These are phyloP conservation scores for Cryptococcus neoformans DNA, from an alignment of 1,284 basidiomycete genomes.

Conservation along the genomic window DNA sequence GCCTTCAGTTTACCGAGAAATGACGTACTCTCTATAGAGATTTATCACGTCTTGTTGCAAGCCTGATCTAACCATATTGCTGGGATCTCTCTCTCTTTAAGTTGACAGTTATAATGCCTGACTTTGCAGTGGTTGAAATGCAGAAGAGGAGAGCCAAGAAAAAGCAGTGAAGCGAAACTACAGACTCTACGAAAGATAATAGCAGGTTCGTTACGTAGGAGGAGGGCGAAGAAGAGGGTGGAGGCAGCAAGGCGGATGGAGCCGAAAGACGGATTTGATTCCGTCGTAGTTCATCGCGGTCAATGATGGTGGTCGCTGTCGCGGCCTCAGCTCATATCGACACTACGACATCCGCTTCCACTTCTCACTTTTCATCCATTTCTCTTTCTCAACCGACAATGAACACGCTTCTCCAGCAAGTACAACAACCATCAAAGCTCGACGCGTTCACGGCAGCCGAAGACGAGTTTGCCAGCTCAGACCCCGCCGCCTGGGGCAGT, in stretches of 20 bases:
- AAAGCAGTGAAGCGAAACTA: neutral
- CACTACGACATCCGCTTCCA: neutral
- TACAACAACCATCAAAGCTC: constrained; percentile 53
- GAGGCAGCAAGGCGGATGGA: neutral
- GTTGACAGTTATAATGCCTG: neutral
- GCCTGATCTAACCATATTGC: constrained; percentile 40
- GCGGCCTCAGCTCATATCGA: constrained; percentile 9
- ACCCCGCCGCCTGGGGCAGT: constrained; percentile 72
- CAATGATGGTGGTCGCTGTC: constrained; percentile 3
- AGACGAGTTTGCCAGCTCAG: constrained; percentile 54
- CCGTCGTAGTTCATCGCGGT: neutral
- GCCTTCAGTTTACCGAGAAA: constrained; percentile 2
- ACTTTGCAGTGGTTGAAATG: neutral
- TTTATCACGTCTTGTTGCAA: constrained; percentile 48
- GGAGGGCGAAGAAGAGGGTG: neutral
- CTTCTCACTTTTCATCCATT: neutral
- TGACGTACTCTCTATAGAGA: constrained; percentile 42
- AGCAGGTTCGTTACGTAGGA: too few relatives aligned
- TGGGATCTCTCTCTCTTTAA: neutral
- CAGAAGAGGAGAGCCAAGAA: neutral
- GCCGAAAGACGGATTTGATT: neutral
- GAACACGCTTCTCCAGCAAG: constrained; percentile 68
- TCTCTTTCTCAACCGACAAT: constrained; percentile 52
- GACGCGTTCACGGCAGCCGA: constrained; percentile 55
- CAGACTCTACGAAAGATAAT: too few relatives aligned